These are phyloP conservation scores for Ettlia oleoabundans DNA, from an alignment of 139 green algal species.

Conservation along the genomic window DNA sequence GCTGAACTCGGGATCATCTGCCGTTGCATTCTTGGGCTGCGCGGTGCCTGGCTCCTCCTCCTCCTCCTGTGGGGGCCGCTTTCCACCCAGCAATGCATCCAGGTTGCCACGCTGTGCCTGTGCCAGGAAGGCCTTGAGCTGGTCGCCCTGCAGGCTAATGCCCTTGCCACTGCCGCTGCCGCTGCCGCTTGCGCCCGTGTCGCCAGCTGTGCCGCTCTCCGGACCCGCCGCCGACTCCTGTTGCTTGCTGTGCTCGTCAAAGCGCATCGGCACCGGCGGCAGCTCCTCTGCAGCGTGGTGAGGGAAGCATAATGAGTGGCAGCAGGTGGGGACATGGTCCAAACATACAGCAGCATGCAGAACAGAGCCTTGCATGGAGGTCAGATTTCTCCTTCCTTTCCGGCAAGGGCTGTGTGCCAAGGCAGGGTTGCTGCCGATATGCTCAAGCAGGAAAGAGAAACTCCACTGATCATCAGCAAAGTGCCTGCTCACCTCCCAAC, in stretches of 20 bases:
- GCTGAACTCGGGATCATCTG: conserved; percentile 44
- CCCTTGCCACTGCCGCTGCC: conserved; percentile 14
- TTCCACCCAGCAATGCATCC: not conserved
- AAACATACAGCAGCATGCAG: not conserved
- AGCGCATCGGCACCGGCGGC: not conserved
- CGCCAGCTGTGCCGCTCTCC: not conserved
- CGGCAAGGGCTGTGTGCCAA: too few relatives aligned
- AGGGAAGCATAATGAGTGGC: too few relatives aligned
- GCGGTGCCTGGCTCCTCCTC: conserved; percentile 8
- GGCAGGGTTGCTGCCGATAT: too few relatives aligned
- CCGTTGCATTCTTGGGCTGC: not conserved
- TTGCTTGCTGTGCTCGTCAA: not conserved
- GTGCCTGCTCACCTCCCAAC: conserved; percentile 41
- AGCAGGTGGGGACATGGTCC: too few relatives aligned
- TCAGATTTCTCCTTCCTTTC: too few relatives aligned
- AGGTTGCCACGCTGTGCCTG: not conserved
- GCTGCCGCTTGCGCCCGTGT: conserved; percentile 14
- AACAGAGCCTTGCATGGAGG: too few relatives aligned
- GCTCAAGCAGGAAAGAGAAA: too few relatives aligned
- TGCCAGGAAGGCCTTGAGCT: conserved; percentile 16
- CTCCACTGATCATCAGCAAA: too few relatives aligned
- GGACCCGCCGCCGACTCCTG: not conserved
- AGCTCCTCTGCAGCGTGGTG: conserved; percentile 27
- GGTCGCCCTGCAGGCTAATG: conserved; percentile 4
- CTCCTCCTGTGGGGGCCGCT: not conserved